Percentiles rank a stretch among this genome's conserved stretches.
Conservation (phyloP, 1,139 yeast species). For the Geotrichum restrictum region DNA sequence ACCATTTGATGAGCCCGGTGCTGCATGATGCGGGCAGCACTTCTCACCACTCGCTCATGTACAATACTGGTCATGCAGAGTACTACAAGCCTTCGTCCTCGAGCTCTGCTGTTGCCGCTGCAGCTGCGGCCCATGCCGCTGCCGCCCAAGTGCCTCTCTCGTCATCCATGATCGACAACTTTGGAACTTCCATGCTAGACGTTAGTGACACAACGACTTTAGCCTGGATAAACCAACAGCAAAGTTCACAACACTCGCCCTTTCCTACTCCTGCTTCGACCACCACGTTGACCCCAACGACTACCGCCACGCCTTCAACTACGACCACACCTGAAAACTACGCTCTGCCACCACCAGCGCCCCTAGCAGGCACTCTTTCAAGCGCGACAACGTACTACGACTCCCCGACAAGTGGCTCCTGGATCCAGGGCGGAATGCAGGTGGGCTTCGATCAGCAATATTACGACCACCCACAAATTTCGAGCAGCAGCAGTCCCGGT, state of each 20-base stretch:
- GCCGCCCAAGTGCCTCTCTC: neutral
- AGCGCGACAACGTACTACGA: neutral
- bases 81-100: neutral
- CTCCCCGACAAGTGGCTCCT: no score
- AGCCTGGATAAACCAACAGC: neutral
- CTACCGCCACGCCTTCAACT: neutral
- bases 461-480: neutral
- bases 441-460: neutral
- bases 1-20: neutral
- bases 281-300: neutral
- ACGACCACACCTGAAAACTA: conserved; percentile 2
- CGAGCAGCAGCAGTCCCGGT: neutral
- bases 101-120: neutral
- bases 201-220: neutral
- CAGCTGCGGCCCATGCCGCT: neutral
- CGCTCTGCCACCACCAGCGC: neutral
- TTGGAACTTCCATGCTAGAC: neutral
- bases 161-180: neutral
- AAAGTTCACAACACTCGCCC: neutral
- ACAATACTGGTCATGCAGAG: neutral
- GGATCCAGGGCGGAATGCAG: no score
- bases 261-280: neutral
- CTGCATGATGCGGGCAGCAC: neutral
- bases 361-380: neutral
- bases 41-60: neutral